Evolutionary conservation across 345 rosid species (phyloP).

Genomic region (Arabis hirsuta): DNA sequence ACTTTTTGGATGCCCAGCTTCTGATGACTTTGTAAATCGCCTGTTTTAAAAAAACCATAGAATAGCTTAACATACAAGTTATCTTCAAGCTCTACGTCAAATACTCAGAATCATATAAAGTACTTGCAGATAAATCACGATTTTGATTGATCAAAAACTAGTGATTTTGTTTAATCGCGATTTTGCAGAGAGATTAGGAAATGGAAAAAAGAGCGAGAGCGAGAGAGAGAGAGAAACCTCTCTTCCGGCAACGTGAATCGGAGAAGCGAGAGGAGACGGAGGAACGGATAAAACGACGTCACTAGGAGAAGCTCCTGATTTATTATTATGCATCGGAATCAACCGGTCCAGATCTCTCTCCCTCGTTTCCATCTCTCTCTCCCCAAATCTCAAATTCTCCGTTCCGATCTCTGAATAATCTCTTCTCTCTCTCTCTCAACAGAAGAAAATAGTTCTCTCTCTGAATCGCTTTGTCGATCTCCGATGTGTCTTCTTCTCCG

Average conservation of each 20-base stretch:
- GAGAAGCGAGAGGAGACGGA: slow-evolving; percentile 45
- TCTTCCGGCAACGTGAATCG: slow-evolving; percentile 57
- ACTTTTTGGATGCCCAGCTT: slow-evolving; percentile 79
- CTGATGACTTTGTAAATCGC: slow-evolving; percentile 61
- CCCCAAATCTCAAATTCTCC: slow-evolving; percentile 14
- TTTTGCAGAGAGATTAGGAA: not conserved
- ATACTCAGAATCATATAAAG: not conserved
- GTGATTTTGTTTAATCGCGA: not conserved
- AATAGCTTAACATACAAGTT: slow-evolving; percentile 35
- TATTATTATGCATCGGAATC: slow-evolving; percentile 51
- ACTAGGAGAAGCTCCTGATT: slow-evolving; percentile 33
- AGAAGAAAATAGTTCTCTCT: not conserved
- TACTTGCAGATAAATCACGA: not conserved
- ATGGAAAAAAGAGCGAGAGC: not conserved
- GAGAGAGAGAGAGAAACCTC: slow-evolving; percentile 47
- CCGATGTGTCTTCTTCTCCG: slow-evolving; percentile 22
- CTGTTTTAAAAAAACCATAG: slow-evolving; percentile 39
- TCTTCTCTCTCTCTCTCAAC: not conserved
- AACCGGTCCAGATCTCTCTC: slow-evolving; percentile 58
- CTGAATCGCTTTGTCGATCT: slow-evolving; percentile 17
- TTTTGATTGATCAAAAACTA: not conserved
- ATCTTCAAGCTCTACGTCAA: slow-evolving; percentile 21
- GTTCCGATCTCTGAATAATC: slow-evolving; percentile 14
- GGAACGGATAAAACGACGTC: slow-evolving; percentile 46
- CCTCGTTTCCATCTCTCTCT: slow-evolving; percentile 46